These are phyloP conservation scores for Tetracentron sinense DNA, from an alignment of 164 flowering plant species.

Conservation along the genomic window DNA sequence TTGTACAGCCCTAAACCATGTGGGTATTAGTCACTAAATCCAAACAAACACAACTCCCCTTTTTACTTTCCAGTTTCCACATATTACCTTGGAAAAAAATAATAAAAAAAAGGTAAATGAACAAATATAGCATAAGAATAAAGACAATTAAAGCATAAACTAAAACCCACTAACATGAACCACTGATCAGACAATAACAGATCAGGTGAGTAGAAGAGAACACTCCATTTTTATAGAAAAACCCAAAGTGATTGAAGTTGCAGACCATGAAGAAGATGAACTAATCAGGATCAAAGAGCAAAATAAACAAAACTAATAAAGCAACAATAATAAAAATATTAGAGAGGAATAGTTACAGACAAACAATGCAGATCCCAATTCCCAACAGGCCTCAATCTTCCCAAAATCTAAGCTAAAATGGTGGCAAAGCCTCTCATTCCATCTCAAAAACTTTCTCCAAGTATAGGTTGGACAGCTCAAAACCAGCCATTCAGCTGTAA, in stretches of 20 bases:
- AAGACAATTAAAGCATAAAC: too few relatives aligned
- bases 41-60: slow-evolving; percentile 23
- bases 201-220: background rate
- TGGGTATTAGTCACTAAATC: slow-evolving; percentile 29
- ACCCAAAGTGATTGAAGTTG: slow-evolving; percentile 7
- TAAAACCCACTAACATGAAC: background rate
- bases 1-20: slow-evolving; percentile 39
- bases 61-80: slow-evolving; percentile 23
- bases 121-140: background rate
- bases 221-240: background rate
- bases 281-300: background rate
- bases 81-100: slow-evolving; percentile 14
- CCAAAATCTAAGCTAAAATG: background rate
- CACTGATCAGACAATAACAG: background rate
- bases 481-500: background rate
- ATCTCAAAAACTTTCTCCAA: background rate
- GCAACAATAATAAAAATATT: background rate
- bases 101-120: background rate
- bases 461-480: background rate
- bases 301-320: background rate
- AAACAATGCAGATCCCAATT: slow-evolving; percentile 20
- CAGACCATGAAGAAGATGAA: background rate
- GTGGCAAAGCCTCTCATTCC: slow-evolving; percentile 1
- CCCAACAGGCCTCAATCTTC: slow-evolving; percentile 9
- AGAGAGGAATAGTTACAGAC: slow-evolving; percentile 12